Conservation (phyloP, 2,329 filamentous ascomycete species). For the Cercospora janseana region DNA sequence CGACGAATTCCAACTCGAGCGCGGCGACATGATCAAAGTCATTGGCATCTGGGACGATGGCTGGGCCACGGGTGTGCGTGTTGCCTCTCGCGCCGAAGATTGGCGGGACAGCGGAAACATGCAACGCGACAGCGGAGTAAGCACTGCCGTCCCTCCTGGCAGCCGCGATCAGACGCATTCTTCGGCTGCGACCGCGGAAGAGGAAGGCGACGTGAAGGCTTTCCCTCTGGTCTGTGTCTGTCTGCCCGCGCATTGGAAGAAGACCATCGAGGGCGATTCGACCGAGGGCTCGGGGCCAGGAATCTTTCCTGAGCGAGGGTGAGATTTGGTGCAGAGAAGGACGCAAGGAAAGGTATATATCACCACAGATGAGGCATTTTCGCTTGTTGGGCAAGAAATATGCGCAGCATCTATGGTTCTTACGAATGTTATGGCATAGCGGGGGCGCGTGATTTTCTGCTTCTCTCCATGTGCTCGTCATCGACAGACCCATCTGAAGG, state of each 20-base stretch:
- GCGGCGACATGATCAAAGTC: constrained; percentile 96
- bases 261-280: constrained; percentile 85
- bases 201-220: constrained; percentile 82
- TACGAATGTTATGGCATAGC: too few relatives aligned
- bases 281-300: constrained; percentile 34
- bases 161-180: constrained; percentile 17
- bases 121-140: constrained; percentile 91
- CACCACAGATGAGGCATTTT: too few relatives aligned
- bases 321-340: too few relatives aligned
- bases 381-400: too few relatives aligned
- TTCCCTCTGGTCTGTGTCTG: constrained; percentile 97
- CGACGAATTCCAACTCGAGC: constrained; percentile 89
- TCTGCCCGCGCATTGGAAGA: constrained; percentile 91
- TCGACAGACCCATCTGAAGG: neutral
- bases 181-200: constrained; percentile 23
- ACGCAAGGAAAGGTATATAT: too few relatives aligned
- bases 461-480: neutral
- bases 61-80: constrained; percentile 89
- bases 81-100: constrained; percentile 81
- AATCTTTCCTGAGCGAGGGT: constrained; percentile 20
- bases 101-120: constrained; percentile 68
- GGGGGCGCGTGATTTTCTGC: constrained; percentile 4
- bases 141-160: constrained; percentile 65
- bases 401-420: too few relatives aligned
- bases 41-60: constrained; percentile 99